These are phyloP conservation scores for Capsicum chinense DNA, from an alignment of 257 asterid species.

Conservation along the genomic window DNA sequence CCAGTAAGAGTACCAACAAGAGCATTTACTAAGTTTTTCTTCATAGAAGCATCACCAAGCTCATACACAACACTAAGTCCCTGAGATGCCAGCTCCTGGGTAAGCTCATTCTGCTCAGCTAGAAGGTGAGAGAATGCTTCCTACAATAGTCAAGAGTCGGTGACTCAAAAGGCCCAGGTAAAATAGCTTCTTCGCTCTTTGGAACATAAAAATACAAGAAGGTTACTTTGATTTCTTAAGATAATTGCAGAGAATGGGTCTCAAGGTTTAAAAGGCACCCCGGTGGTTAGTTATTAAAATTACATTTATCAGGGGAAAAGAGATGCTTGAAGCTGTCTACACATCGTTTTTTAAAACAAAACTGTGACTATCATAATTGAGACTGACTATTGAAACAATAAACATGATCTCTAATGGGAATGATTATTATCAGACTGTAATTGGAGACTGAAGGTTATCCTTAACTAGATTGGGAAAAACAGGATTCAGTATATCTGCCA, in stretches of 20 bases:
- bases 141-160: slow-evolving; percentile 47
- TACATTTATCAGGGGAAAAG: slow-evolving; percentile 15
- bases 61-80: slow-evolving; percentile 98
- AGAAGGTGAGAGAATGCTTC: slow-evolving; percentile 94
- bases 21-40: slow-evolving; percentile 87
- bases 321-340: not conserved
- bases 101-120: slow-evolving; percentile 93
- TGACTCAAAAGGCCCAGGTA: slow-evolving; percentile 26
- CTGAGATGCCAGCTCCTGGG: slow-evolving; percentile 98
- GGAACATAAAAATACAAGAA: slow-evolving; percentile 8
- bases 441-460: not conserved
- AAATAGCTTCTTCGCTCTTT: not conserved
- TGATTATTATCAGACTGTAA: not conserved
- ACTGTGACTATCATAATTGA: not conserved
- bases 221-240: not conserved
- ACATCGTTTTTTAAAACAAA: slow-evolving; percentile 2
- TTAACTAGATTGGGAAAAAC: not conserved
- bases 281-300: slow-evolving; percentile 2
- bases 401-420: not conserved
- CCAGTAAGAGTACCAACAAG: slow-evolving; percentile 98
- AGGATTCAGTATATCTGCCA: not conserved
- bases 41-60: slow-evolving; percentile 87
- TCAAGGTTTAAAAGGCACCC: slow-evolving; percentile 15
- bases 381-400: slow-evolving; percentile 1
- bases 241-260: slow-evolving; percentile 11